Evolutionary conservation across 2,329 filamentous ascomycete genomes (phyloP).

Genomic region (Xylaria arbuscula): DNA sequence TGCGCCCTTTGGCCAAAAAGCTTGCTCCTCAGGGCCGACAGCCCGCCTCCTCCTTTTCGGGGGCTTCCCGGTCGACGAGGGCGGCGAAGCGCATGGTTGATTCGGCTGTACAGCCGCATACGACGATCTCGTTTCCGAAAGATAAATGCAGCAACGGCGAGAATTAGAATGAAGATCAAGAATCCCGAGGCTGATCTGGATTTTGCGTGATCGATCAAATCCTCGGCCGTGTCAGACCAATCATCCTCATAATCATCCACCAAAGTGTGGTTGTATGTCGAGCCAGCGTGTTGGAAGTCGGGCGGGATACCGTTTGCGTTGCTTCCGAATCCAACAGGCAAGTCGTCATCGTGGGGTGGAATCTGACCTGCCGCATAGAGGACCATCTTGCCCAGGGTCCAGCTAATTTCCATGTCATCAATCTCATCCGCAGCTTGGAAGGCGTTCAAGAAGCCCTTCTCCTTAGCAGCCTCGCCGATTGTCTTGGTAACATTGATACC

Average conservation of each 20-base stretch:
- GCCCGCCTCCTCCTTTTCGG: constrained; percentile 58
- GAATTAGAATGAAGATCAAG: constrained; percentile 79
- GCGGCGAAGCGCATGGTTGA: constrained; percentile 58
- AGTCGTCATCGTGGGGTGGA: constrained; percentile 67
- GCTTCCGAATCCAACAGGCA: constrained; percentile 92
- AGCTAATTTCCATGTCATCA: constrained; percentile 90
- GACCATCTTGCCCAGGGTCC: constrained; percentile 97
- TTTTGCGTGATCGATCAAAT: constrained; percentile 73
- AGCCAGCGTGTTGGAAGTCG: constrained; percentile 88
- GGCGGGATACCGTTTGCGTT: constrained; percentile 75
- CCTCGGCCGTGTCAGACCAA: constrained; percentile 63
- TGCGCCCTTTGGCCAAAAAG: constrained; percentile 69
- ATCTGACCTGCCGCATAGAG: constrained; percentile 93
- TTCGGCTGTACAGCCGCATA: constrained; percentile 66
- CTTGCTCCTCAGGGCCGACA: constrained; percentile 67
- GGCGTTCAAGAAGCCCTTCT: constrained; percentile 80
- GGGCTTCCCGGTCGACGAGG: constrained; percentile 59
- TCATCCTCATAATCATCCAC: constrained; percentile 60
- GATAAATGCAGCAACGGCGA: constrained; percentile 76
- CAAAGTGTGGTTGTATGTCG: constrained; percentile 56
- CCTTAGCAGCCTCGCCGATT: constrained; percentile 73
- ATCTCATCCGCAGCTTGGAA: constrained; percentile 97
- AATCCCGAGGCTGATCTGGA: constrained; percentile 78
- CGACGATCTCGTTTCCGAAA: constrained; percentile 84
- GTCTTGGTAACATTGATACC: constrained; percentile 78